phyloP scores from a whole-genome alignment of 768 basidiomycete genomes.

The Kwoniella sp. region DNA sequence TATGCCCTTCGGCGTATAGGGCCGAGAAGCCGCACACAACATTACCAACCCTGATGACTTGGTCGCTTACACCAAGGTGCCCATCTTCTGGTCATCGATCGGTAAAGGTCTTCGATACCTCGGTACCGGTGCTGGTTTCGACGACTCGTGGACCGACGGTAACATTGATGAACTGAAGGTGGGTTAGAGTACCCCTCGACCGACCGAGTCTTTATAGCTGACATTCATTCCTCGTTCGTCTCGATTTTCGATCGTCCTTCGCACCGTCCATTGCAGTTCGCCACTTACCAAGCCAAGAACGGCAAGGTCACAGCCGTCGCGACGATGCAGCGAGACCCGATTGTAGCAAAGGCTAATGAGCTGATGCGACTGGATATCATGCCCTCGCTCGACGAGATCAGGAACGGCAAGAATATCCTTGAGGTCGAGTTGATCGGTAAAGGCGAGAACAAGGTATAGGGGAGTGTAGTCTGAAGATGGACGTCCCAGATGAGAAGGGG shows the following conservation, averaged over 20 bases:
- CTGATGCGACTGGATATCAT: constrained; percentile 75
- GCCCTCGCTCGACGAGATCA: constrained; percentile 75
- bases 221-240: background rate
- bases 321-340: constrained; percentile 75
- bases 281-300: constrained; percentile 53
- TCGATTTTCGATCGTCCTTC: background rate
- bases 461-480: too few relatives aligned
- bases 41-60: constrained; percentile 62
- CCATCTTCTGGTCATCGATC: constrained; percentile 83
- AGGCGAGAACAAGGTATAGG: constrained; percentile 22
- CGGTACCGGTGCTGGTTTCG: constrained; percentile 69
- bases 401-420: constrained; percentile 64
- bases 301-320: constrained; percentile 55
- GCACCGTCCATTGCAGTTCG: constrained; percentile 43
- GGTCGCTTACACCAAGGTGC: constrained; percentile 69
- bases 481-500: too few relatives aligned
- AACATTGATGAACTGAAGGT: constrained; percentile 75
- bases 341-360: constrained; percentile 76
- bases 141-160: constrained; percentile 78
- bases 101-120: constrained; percentile 85
- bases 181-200: constrained; percentile 13
- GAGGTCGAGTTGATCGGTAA: constrained; percentile 40
- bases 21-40: constrained; percentile 76
- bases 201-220: background rate
- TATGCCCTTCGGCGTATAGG: constrained; percentile 50